Evolutionary conservation across 192 early-diverging fungal genomes (phyloP), one percentile per base, ranked within the genome.

Genomic region (Backusella circina): DNA sequence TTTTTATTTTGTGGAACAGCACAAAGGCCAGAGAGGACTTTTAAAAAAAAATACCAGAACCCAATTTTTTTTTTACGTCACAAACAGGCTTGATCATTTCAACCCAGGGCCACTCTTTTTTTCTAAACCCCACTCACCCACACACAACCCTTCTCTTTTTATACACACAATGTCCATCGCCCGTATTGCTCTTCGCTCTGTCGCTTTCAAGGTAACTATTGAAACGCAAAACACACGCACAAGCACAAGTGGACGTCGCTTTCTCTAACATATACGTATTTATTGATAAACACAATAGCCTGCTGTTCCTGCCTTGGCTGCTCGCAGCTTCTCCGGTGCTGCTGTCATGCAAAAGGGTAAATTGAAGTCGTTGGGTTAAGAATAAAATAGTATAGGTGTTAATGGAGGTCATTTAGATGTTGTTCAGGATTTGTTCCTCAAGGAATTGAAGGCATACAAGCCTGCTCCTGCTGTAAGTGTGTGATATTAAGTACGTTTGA

Each of bases 371-470:
- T 21, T 2, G 15, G n/a, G 2, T 21, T 21, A 7, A 2, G 23
- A 26, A 39, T 35, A 26, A 39, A 70, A 12, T 18, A 47, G 16
- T 1, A 47, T 6, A 5, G 44, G 44, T n/a, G 44, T 5, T 47
- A 26, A 18, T 1, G 64, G 30, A 30, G 13, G 44, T 12, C 2
- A 67, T 10, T 47, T 81, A 87, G 86, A 87, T 78, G 83, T 87
- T 74, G 64, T 87, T 65, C 81, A 84, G 72, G 84, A 85, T 13
- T 70, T 87, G 73, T 84, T 82, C 79, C 67, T 87, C 44, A 83
- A 85, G 81, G 84, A 87, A 75, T 74, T 87, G 77, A 85, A 87
- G 86, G 73, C 33, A 44, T 87, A 87, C 79, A 85, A 87, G 84
- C 86, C 86, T 74, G 65, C 77, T 33, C 79, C 85, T 71, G 75